Evolutionary conservation across 768 basidiomycete species (phyloP).

Genomic region (Tephrocybe sp.): DNA sequence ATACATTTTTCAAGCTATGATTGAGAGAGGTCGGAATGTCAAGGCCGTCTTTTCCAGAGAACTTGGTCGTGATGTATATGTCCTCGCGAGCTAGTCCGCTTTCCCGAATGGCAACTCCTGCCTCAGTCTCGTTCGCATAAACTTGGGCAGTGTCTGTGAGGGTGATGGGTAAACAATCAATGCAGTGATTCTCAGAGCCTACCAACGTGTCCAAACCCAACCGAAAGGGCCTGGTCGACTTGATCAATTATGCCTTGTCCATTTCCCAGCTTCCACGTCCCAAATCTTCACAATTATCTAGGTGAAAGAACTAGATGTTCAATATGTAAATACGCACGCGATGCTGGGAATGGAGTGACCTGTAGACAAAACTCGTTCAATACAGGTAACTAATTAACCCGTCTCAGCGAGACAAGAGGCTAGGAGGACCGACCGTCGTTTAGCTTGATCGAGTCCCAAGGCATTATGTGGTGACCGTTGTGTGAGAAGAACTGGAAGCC

Average conservation of each 20-base stretch:
- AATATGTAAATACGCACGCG: not conserved
- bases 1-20: constrained; percentile 54
- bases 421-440: constrained; percentile 48
- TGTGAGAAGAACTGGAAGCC: constrained; percentile 9
- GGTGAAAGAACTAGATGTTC: not conserved
- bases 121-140: constrained; percentile 61
- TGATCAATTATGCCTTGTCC: constrained; percentile 50
- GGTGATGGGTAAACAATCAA: not conserved
- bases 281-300: constrained; percentile 34
- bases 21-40: constrained; percentile 54
- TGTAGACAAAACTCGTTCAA: constrained; percentile 14
- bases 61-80: constrained; percentile 67
- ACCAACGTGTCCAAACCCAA: constrained; percentile 66
- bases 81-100: constrained; percentile 55
- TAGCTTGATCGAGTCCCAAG: constrained; percentile 56
- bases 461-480: constrained; percentile 35
- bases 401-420: not conserved
- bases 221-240: constrained; percentile 59
- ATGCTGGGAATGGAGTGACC: constrained; percentile 50
- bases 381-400: not conserved
- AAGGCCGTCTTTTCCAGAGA: constrained; percentile 46
- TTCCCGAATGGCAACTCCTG: constrained; percentile 49
- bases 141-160: constrained; percentile 54
- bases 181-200: constrained; percentile 13
- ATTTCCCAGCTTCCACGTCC: constrained; percentile 62